A percentile compares a stretch with the other conserved stretches of the same genome.
Conservation (phyloP, 257 asterid species). For the Linderniella brevidens region DNA sequence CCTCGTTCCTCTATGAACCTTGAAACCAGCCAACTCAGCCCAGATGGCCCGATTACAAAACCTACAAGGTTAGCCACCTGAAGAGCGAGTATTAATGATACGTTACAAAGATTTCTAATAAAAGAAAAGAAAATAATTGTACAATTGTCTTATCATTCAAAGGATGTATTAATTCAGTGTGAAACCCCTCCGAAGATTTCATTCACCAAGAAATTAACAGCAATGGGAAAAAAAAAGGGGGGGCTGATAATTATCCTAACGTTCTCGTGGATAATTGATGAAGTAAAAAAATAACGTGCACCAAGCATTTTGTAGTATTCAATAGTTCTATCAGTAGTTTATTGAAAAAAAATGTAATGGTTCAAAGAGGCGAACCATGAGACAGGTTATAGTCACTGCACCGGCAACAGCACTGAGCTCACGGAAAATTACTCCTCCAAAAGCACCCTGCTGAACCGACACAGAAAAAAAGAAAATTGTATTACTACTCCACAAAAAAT, state of each 20-base stretch:
- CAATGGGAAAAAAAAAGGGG: no score
- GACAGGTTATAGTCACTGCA: slow-evolving; percentile 85
- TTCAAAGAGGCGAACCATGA: slow-evolving; percentile 48
- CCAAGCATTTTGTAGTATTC: neutral
- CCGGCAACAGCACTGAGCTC: slow-evolving; percentile 94
- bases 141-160: neutral
- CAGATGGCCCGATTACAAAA: slow-evolving; percentile 93
- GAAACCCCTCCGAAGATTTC: no score
- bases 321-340: neutral
- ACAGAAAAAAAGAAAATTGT: slow-evolving; percentile 18
- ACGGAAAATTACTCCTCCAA: slow-evolving; percentile 48
- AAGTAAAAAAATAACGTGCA: neutral
- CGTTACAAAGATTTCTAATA: neutral
- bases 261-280: no score
- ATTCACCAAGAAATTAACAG: no score
- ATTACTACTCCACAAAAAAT: neutral
- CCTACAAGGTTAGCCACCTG: slow-evolving; percentile 97
- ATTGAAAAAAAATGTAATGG: slow-evolving; percentile 7
- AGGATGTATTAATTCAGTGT: no score
- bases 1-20: slow-evolving; percentile 58
- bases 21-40: slow-evolving; percentile 73
- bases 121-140: neutral
- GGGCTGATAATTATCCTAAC: no score
- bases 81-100: neutral
- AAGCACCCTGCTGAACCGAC: slow-evolving; percentile 38